Evolutionary conservation across 208 protist genomes (phyloP).

Genomic region (Herpetomonas tarakana): DNA sequence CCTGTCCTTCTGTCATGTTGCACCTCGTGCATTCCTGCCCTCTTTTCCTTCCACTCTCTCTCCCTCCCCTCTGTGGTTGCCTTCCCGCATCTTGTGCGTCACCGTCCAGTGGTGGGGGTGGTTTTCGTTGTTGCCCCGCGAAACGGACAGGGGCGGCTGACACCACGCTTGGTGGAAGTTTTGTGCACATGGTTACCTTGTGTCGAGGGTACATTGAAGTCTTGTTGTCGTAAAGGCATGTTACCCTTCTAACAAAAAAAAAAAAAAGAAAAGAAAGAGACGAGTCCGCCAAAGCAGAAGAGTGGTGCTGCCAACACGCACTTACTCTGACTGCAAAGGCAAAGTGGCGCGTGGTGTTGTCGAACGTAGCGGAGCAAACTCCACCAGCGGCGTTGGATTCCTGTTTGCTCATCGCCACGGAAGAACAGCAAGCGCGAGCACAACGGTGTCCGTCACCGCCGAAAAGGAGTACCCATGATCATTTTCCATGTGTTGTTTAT

Average conservation of each 20-base stretch:
- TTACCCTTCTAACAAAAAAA: background rate
- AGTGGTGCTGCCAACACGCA: background rate
- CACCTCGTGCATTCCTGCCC: constrained; percentile 11
- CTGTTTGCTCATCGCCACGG: no score
- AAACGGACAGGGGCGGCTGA: no score
- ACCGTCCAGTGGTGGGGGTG: constrained; percentile 1
- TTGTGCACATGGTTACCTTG: background rate
- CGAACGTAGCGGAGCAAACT: no score
- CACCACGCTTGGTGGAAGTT: no score
- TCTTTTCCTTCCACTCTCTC: background rate
- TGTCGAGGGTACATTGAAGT: background rate
- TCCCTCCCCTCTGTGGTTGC: background rate
- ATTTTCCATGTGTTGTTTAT: no score
- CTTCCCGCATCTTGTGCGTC: background rate
- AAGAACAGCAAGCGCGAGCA: no score
- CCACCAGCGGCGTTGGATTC: no score
- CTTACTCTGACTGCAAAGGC: background rate
- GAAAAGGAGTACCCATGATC: no score
- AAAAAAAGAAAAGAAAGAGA: constrained; percentile 5
- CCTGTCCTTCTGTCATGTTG: background rate
- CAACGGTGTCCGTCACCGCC: no score
- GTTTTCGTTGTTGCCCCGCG: constrained; percentile 2
- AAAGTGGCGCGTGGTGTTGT: background rate
- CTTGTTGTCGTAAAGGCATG: constrained; percentile 8
- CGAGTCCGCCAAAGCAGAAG: background rate